Percentiles rank a stretch among this genome's conserved stretches.
Conservation (phyloP, 345 rosid genomes). For the Cochlearia excelsa region DNA sequence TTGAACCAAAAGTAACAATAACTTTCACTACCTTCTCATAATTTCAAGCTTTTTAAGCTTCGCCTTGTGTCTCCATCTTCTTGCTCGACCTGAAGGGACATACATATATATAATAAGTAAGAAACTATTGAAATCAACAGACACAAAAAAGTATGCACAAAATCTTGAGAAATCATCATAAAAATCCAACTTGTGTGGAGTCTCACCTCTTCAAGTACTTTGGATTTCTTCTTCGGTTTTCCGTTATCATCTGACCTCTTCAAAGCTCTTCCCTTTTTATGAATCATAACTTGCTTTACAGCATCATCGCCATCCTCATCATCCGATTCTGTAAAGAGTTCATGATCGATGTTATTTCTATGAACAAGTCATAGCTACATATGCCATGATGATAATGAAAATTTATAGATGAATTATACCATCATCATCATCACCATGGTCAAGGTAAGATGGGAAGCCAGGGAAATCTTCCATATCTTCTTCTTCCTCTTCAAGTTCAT, state of each 20-base stretch:
- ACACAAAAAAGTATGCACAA: constrained; percentile 8
- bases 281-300: constrained; percentile 43
- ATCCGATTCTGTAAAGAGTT: constrained; percentile 30
- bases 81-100: constrained; percentile 50
- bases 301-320: constrained; percentile 37
- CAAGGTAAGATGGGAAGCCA: constrained; percentile 39
- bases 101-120: neutral
- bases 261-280: constrained; percentile 40
- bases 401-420: constrained; percentile 30
- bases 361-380: neutral
- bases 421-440: constrained; percentile 34
- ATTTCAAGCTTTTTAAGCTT: constrained; percentile 24
- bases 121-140: neutral
- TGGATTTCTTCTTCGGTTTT: constrained; percentile 66
- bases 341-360: neutral
- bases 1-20: neutral
- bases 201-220: constrained; percentile 77
- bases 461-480: constrained; percentile 88
- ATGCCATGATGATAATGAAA: neutral
- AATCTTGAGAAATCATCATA: neutral
- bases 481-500: constrained; percentile 81
- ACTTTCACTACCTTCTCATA: constrained; percentile 4
- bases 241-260: constrained; percentile 45
- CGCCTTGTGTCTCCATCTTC: constrained; percentile 53
- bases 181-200: constrained; percentile 2